These are phyloP conservation scores for Wickerhamiella azyma DNA, from an alignment of 805 yeast species.

Conservation along the genomic window DNA sequence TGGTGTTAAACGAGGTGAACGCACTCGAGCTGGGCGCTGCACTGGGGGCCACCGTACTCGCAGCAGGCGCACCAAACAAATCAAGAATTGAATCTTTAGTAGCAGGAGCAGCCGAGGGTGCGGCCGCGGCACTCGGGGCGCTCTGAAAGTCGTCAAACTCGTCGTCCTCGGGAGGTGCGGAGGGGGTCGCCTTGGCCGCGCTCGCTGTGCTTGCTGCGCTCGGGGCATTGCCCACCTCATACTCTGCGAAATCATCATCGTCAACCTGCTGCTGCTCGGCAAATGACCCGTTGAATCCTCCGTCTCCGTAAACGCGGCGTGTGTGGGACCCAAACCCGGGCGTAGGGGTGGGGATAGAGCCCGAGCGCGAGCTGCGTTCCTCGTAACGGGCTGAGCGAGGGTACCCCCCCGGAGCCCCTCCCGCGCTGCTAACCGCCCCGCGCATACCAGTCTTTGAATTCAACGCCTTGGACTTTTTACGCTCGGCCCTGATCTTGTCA, in stretches of 20 bases:
- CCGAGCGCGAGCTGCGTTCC: conserved; percentile 11
- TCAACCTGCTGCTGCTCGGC: conserved; percentile 13
- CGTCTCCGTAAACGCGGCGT: conserved; percentile 30
- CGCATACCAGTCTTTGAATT: conserved; percentile 46
- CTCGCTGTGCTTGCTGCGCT: no score
- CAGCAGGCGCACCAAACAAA: conserved; percentile 14
- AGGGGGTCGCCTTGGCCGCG: conserved; percentile 1
- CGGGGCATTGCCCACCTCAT: conserved; percentile 25
- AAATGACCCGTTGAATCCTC: conserved; percentile 27
- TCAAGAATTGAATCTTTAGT: conserved; percentile 16
- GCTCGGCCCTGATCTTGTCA: conserved; percentile 58
- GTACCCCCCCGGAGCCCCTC: no score
- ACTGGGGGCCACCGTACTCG: conserved; percentile 9
- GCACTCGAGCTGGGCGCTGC: conserved; percentile 7
- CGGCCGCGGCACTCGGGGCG: conserved; percentile 34
- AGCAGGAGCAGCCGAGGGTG: conserved; percentile 14
- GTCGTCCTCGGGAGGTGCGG: conserved; percentile 28
- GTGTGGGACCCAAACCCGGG: conserved; percentile 22
- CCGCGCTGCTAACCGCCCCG: conserved; percentile 36
- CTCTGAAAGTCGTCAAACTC: conserved; percentile 53
- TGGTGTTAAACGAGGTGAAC: conserved; percentile 8
- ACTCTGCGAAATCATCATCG: conserved; percentile 16
- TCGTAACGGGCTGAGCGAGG: no score
- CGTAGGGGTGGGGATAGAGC: conserved; percentile 19
- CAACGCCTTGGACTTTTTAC: conserved; percentile 81